A percentile compares a stretch with the other conserved stretches of the same genome.
These are phyloP conservation scores for Fusarium staphyleae DNA, from an alignment of 2,329 filamentous ascomycete genomes.

Conservation along the genomic window DNA sequence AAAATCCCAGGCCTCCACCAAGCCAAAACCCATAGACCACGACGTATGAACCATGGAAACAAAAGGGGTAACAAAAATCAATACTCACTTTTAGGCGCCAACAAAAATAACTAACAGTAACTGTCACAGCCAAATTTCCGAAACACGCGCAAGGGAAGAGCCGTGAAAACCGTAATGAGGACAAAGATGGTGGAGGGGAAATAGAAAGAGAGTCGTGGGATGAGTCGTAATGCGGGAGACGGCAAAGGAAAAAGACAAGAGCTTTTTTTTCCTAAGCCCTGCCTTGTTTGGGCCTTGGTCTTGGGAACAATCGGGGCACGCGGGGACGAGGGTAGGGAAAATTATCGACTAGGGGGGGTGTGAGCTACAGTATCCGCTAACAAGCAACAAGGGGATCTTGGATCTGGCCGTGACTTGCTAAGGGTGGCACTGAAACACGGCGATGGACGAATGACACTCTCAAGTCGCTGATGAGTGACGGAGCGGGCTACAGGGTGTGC, in stretches of 20 bases:
- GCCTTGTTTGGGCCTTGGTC: slow-evolving; percentile 44
- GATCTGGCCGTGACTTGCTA: slow-evolving; percentile 40
- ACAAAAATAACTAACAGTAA: slow-evolving; percentile 57
- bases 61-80: slow-evolving; percentile 22
- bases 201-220: slow-evolving; percentile 46
- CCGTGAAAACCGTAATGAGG: slow-evolving; percentile 51
- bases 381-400: slow-evolving; percentile 44
- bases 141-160: slow-evolving; percentile 58
- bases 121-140: slow-evolving; percentile 52
- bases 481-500: slow-evolving; percentile 39
- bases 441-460: slow-evolving; percentile 41
- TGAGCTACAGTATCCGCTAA: slow-evolving; percentile 41
- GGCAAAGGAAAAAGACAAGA: slow-evolving; percentile 45
- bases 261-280: slow-evolving; percentile 48
- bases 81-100: slow-evolving; percentile 63
- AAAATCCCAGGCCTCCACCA: slow-evolving; percentile 27
- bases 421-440: slow-evolving; percentile 44
- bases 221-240: slow-evolving; percentile 44
- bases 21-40: slow-evolving; percentile 30
- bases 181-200: slow-evolving; percentile 46
- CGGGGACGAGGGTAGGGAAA: slow-evolving; percentile 46
- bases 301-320: slow-evolving; percentile 43
- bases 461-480: slow-evolving; percentile 38
- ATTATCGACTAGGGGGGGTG: slow-evolving; percentile 43
- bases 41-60: slow-evolving; percentile 31